Evolutionary conservation across 768 basidiomycete species (phyloP), one percentile per base, ranked within the genome.

Genomic region (Chalciporus chontae): DNA sequence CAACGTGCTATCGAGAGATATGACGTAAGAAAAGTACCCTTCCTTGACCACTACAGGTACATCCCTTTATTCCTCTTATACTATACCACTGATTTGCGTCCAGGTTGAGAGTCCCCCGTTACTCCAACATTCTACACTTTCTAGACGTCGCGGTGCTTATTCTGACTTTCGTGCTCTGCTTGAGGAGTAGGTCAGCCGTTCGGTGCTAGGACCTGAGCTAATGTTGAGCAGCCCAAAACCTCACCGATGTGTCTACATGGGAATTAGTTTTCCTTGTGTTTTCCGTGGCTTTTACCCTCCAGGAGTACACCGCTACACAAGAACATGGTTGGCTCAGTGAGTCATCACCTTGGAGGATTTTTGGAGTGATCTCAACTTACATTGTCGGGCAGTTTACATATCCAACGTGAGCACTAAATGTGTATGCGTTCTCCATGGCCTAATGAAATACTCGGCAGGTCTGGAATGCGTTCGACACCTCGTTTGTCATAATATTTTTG

Each of bases 391-490:
- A 78, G 90, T 94, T 46, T 94, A 94, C 64, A 80, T 90, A 38
- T 88, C 90, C 18, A 92, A 90, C 61, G 90, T 89, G 63, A 61
- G 18, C 37, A n/a, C 41, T 19, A 19, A 8, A 49, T 54, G n/a
- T 55, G 29, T 39, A 18, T 19, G 13, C 37, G 45, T 39, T 15
- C 37, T 34, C 48, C 41, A 44, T 32, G 47, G 47, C 45, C 40
- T 40, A 29, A 23, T 45, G 43, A 9, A 15, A 23, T 37, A 43
- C 14, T n/a, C n/a, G n/a, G 17, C 57, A 94, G 89, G 82, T 94
- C 55, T 95, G 93, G 93, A 94, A 93, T 62, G 85, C 82, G 5
- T 92, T 94, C 57, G 93, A 90, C 67, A 83, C 87, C 19, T 76
- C 79, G 0, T 90, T 90, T 63, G 76, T 83, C 52, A 51, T 81